These are phyloP conservation scores for Helianthus tuberosus DNA, from an alignment of 129 eudicot species.

Conservation along the genomic window DNA sequence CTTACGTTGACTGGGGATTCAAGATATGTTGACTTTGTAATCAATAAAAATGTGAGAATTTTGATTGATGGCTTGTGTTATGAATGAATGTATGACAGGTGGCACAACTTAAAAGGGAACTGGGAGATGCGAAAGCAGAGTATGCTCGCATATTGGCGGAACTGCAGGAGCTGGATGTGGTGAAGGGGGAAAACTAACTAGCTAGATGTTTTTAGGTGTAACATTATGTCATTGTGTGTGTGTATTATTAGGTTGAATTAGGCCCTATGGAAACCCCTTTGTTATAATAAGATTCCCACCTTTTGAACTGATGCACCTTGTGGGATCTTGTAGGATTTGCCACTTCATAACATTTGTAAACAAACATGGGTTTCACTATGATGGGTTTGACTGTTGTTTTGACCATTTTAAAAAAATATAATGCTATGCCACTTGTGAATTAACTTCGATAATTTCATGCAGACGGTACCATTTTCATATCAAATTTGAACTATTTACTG, in stretches of 20 bases:
- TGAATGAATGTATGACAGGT: conserved; percentile 48
- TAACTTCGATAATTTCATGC: no score
- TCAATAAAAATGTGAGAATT: background rate
- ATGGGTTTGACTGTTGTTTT: background rate
- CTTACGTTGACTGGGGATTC: background rate
- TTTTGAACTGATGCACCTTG: background rate
- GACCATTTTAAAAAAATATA: background rate
- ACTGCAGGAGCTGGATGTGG: conserved; percentile 45
- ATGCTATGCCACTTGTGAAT: no score
- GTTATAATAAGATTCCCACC: background rate
- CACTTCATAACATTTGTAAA: background rate
- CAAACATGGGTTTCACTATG: background rate
- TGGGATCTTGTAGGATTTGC: conserved; percentile 9
- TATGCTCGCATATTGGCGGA: conserved; percentile 52
- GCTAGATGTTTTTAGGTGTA: conserved; percentile 22
- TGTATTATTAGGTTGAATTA: background rate
- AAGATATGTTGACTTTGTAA: background rate
- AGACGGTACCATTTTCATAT: no score
- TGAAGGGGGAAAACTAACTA: conserved; percentile 45
- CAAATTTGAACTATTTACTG: no score
- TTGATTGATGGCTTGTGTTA: background rate
- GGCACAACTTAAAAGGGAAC: conserved; percentile 42
- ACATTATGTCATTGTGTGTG: conserved; percentile 8
- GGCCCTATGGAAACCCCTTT: background rate
- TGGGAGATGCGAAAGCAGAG: conserved; percentile 49